Conservation (phyloP, 176 grass and related monocot genomes). For the Saccharum spontaneum region DNA sequence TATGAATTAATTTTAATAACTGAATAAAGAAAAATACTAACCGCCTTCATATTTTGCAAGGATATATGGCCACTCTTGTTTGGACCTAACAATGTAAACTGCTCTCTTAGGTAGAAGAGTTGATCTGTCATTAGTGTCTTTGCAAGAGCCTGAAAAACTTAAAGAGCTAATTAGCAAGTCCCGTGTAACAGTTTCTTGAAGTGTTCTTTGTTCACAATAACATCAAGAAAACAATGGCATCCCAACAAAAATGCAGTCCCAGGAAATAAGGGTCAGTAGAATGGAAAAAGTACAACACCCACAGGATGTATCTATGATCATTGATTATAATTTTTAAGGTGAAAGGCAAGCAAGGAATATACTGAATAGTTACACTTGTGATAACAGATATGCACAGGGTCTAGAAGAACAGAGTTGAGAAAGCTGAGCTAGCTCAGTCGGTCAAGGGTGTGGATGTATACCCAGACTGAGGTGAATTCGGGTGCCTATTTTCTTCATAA, state of each 20-base stretch:
- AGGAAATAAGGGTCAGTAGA: neutral
- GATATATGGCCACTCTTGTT: slow-evolving; percentile 60
- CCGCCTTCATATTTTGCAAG: slow-evolving; percentile 67
- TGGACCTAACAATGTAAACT: slow-evolving; percentile 60
- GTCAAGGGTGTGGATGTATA: neutral
- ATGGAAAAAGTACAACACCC: neutral
- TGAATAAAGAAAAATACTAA: slow-evolving; percentile 32
- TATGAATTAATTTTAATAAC: neutral
- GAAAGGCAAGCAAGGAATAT: neutral
- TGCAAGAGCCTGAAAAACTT: slow-evolving; percentile 62
- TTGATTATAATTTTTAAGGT: neutral
- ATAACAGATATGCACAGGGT: neutral
- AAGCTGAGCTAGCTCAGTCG: neutral
- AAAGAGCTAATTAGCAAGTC: slow-evolving; percentile 18
- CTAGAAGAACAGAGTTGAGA: neutral
- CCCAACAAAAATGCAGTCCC: neutral
- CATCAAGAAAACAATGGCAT: neutral
- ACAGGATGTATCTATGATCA: slow-evolving; percentile 4
- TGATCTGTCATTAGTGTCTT: slow-evolving; percentile 67
- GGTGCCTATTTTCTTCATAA: neutral
- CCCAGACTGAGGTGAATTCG: neutral
- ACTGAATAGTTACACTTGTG: neutral
- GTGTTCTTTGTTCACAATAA: neutral
- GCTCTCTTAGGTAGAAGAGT: slow-evolving; percentile 60
- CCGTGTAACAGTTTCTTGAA: neutral